phyloP scores from a whole-genome alignment of 2,329 filamentous ascomycete genomes.

The Colletotrichum sp. region DNA sequence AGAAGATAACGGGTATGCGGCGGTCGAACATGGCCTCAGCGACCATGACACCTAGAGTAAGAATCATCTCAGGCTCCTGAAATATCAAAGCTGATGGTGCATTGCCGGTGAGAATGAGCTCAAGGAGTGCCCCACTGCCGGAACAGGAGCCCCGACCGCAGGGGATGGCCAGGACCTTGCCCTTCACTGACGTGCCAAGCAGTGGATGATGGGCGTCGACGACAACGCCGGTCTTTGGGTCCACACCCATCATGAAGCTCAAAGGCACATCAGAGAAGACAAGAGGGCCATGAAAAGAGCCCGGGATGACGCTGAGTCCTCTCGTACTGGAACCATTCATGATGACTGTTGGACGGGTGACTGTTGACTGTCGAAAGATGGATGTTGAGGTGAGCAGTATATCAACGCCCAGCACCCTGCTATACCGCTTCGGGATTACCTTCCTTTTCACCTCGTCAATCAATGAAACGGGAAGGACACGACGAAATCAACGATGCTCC shows the following conservation, averaged over 20 bases:
- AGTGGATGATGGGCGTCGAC: conserved; percentile 50
- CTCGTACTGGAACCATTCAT: background rate
- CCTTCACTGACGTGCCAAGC: conserved; percentile 32
- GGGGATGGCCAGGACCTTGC: conserved; percentile 45
- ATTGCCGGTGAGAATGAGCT: conserved; percentile 43
- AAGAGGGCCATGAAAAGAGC: background rate
- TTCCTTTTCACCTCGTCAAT: background rate
- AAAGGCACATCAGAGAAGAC: conserved; percentile 23
- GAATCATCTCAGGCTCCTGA: conserved; percentile 43
- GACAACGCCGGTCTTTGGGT: conserved; percentile 42
- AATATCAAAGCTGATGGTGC: conserved; percentile 47
- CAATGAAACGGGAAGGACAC: background rate
- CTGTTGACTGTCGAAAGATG: background rate
- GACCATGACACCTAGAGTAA: conserved; percentile 49
- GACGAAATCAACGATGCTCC: background rate
- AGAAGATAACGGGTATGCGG: conserved; percentile 42
- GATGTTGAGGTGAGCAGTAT: background rate
- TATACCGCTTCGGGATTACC: background rate
- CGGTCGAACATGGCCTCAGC: conserved; percentile 43
- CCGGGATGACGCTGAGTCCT: background rate
- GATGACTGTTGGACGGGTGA: background rate
- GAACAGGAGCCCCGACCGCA: conserved; percentile 51
- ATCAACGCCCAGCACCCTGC: background rate
- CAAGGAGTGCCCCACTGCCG: conserved; percentile 49
- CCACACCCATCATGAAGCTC: conserved; percentile 53